Evolutionary conservation across 2,329 filamentous ascomycete species (phyloP).

Genomic region (Clonostachys rhizophaga): DNA sequence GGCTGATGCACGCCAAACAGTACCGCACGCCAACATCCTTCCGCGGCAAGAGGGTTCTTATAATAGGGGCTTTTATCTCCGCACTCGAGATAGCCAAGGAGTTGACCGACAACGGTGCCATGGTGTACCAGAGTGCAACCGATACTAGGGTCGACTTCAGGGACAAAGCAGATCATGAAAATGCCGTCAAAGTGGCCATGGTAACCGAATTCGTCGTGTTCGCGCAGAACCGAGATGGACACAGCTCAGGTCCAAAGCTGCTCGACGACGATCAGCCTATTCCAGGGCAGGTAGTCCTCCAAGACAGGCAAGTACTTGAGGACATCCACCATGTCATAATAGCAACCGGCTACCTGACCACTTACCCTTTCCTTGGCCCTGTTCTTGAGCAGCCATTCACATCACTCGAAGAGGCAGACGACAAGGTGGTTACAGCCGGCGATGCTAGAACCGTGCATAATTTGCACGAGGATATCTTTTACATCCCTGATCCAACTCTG

Average conservation of each 20-base stretch:
- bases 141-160: conserved; percentile 54
- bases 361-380: conserved; percentile 54
- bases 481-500: no score
- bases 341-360: conserved; percentile 65
- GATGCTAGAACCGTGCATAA: no score
- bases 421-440: no score
- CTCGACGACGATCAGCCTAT: conserved; percentile 44
- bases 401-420: no score
- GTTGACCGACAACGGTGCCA: conserved; percentile 24
- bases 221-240: conserved; percentile 37
- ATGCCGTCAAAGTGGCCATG: neutral
- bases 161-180: conserved; percentile 40
- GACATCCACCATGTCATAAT: conserved; percentile 40
- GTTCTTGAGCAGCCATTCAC: no score
- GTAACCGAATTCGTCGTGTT: neutral
- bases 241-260: conserved; percentile 21
- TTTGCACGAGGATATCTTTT: no score
- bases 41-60: conserved; percentile 42
- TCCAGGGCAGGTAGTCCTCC: no score
- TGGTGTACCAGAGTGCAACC: conserved; percentile 46
- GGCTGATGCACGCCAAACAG: conserved; percentile 65
- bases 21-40: conserved; percentile 62
- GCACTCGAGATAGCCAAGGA: conserved; percentile 36
- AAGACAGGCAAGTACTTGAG: no score
- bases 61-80: conserved; percentile 46